Conservation (phyloP, 169 alveolate genomes). For the Eimeria brunetti region DNA sequence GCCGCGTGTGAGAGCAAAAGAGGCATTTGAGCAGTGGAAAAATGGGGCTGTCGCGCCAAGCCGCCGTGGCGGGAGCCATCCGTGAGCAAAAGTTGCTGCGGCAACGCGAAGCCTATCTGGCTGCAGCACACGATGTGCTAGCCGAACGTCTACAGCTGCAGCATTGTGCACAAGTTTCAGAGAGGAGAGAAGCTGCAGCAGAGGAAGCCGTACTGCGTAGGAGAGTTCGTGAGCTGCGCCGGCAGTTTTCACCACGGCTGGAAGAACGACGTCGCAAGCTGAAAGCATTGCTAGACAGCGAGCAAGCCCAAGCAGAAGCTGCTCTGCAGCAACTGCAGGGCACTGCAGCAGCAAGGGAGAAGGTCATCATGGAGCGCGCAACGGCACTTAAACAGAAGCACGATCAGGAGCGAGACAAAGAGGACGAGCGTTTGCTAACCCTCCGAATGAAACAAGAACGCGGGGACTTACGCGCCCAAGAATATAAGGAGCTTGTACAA, state of each 20-base stretch:
- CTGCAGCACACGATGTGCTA: slow-evolving; percentile 40
- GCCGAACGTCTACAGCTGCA: slow-evolving; percentile 41
- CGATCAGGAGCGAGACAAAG: slow-evolving; percentile 19
- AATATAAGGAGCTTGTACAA: slow-evolving; percentile 12
- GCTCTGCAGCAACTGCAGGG: slow-evolving; percentile 15
- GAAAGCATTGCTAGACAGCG: slow-evolving; percentile 34
- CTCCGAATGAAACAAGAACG: slow-evolving; percentile 10
- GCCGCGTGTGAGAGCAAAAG: background rate
- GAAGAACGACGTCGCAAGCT: slow-evolving; percentile 47
- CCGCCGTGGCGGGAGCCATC: slow-evolving; percentile 37
- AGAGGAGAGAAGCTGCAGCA: slow-evolving; percentile 42
- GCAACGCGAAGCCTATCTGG: slow-evolving; percentile 50
- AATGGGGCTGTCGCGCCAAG: slow-evolving; percentile 64
- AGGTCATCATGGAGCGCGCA: slow-evolving; percentile 56
- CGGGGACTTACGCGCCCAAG: slow-evolving; percentile 29
- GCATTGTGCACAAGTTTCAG: slow-evolving; percentile 15
- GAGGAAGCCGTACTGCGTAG: slow-evolving; percentile 37
- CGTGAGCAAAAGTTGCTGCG: slow-evolving; percentile 50
- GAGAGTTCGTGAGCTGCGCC: slow-evolving; percentile 18
- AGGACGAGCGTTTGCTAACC: slow-evolving; percentile 47
- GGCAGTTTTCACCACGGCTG: slow-evolving; percentile 10
- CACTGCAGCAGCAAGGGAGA: slow-evolving; percentile 31
- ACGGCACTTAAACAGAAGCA: slow-evolving; percentile 39
- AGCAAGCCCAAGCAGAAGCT: slow-evolving; percentile 16
- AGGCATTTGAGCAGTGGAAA: background rate